Evolutionary conservation across 106 monocot species (phyloP), one percentile per base, ranked within the genome.

Genomic region (Dendrobium nobile): DNA sequence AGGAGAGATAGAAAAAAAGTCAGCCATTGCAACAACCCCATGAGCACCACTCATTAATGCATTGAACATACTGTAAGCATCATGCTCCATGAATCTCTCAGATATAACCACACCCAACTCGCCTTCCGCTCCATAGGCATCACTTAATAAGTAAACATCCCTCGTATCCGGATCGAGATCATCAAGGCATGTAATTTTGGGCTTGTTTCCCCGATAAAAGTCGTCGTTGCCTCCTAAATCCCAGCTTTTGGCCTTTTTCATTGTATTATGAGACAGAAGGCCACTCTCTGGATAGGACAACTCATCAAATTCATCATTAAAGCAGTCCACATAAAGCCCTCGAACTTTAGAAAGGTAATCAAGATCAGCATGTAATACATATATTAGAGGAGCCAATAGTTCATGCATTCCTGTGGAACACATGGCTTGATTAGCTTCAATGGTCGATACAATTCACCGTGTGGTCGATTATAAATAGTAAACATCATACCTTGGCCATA

Each of bases 41-140:
- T 81, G 58, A 20, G 88, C 59, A 10, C 95, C 92, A 58, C 82
- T 84, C 94, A 94, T 95, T 40, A 95, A 77, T 42, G 85, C 83
- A 56, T 95, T 88, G 54, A 95, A 95, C 87, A 95, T 87, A 74
- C 87, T 86, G 54, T 87, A 95, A 27, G 95, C 90, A 83, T 95
- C 95, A 75, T 95, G 95, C 78, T 95, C 95, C 82, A 90, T 87
- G 65, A 92, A 95, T 79, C 92, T 90, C 73, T 95, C 95, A 15
- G 95, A 95, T 24, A 95, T 77, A 61, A 95, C 72, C 47, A 92
- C 82, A 48, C 95, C 95, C 51, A 95, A 73, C 81, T 95, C 95
- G 2, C 92, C 95, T 80, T 95, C 95, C 4, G 92, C 85, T 47
- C 95, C 95, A 79, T 95, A 95, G 28, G 95, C 83, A 83, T 95